A percentile compares a stretch with the other conserved stretches of the same genome.
Evolutionary conservation across 495 filamentous ascomycete species (phyloP).

Genomic region (Hyaloscypha hepaticicola): DNA sequence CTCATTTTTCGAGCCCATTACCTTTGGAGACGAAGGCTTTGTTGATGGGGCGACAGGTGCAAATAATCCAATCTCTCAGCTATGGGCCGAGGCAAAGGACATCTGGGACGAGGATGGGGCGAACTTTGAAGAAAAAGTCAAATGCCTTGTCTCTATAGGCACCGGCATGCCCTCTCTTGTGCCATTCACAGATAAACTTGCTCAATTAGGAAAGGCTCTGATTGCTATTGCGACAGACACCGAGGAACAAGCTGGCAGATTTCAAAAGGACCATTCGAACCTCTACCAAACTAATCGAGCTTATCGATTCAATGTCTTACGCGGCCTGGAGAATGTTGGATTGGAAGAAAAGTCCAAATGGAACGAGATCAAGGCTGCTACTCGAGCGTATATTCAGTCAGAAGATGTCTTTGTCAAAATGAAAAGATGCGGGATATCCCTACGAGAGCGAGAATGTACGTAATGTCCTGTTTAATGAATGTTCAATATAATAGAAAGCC

Average conservation of each 20-base stretch:
- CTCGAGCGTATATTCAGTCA: constrained; percentile 39
- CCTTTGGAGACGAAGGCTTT: constrained; percentile 40
- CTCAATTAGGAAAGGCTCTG: constrained; percentile 34
- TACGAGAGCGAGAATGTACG: too few relatives aligned
- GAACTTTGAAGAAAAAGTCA: constrained; percentile 37
- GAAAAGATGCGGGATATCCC: too few relatives aligned
- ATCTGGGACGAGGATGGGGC: constrained; percentile 34
- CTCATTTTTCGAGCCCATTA: constrained; percentile 48
- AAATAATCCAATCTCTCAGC: constrained; percentile 48
- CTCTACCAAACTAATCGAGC: constrained; percentile 38
- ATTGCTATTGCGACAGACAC: constrained; percentile 40
- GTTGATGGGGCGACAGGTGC: constrained; percentile 42
- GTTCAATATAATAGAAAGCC: too few relatives aligned
- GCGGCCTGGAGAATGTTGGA: constrained; percentile 43
- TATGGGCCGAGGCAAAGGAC: constrained; percentile 47
- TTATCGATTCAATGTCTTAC: constrained; percentile 48
- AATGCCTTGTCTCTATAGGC: constrained; percentile 48
- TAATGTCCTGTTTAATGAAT: too few relatives aligned
- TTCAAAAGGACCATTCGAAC: constrained; percentile 39
- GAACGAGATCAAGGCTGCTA: constrained; percentile 40
- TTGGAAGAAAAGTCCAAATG: constrained; percentile 42
- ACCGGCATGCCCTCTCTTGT: constrained; percentile 41
- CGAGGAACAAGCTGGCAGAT: constrained; percentile 41
- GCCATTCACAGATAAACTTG: constrained; percentile 32
- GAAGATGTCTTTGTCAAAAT: constrained; percentile 42